Conservation (phyloP, 2,329 filamentous ascomycete species). For the Ophidiomyces ophidiicola region DNA sequence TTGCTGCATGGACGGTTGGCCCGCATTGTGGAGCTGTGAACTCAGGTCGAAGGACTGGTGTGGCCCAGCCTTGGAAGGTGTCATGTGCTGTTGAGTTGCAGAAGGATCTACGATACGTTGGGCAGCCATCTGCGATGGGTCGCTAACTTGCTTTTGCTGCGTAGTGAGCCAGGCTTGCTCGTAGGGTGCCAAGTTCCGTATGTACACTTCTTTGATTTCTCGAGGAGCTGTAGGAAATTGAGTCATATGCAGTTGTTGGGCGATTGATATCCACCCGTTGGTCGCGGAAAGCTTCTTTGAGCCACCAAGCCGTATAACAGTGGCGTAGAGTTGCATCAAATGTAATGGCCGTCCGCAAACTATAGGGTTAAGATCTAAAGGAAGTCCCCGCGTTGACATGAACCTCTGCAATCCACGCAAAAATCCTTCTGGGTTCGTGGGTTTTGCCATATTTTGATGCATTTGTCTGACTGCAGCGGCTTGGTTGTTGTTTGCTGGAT, state of each 20-base stretch:
- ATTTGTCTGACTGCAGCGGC: conserved; percentile 38
- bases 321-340: conserved; percentile 63
- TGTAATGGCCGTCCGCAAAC: conserved; percentile 63
- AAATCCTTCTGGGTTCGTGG: conserved; percentile 50
- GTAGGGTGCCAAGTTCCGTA: conserved; percentile 62
- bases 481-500: conserved; percentile 29
- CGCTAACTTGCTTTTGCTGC: conserved; percentile 35
- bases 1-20: conserved; percentile 16
- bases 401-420: conserved; percentile 66
- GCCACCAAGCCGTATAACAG: conserved; percentile 64
- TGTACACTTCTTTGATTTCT: conserved; percentile 61
- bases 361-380: conserved; percentile 60
- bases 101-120: conserved; percentile 29
- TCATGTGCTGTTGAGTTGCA: conserved; percentile 30
- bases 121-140: conserved; percentile 32
- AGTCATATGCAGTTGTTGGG: conserved; percentile 47
- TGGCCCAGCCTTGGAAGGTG: conserved; percentile 33
- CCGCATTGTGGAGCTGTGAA: conserved; percentile 21
- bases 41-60: conserved; percentile 11
- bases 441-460: conserved; percentile 33
- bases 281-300: conserved; percentile 58
- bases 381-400: conserved; percentile 60
- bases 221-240: conserved; percentile 55
- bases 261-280: conserved; percentile 63
- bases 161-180: conserved; percentile 44